Evolutionary conservation across 2,329 filamentous ascomycete genomes (phyloP).

Genomic region (Trichoderma breve): DNA sequence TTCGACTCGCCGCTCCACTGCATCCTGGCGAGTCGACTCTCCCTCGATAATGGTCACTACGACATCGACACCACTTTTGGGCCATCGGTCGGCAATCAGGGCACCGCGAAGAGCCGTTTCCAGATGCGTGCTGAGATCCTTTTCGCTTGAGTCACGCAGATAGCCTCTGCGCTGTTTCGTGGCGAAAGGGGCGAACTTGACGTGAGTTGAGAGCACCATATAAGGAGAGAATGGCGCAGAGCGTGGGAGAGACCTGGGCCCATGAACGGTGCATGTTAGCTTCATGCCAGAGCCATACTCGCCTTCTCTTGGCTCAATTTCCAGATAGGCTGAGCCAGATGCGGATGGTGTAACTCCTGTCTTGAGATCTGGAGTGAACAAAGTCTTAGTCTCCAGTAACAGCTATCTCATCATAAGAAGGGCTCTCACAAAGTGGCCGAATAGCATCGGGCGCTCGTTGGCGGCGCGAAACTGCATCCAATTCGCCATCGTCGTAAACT

Average conservation of each 20-base stretch:
- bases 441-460: slow-evolving; percentile 66
- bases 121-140: slow-evolving; percentile 85
- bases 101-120: slow-evolving; percentile 87
- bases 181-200: slow-evolving; percentile 96
- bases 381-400: slow-evolving; percentile 7
- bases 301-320: slow-evolving; percentile 53
- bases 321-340: slow-evolving; percentile 86
- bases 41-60: slow-evolving; percentile 91
- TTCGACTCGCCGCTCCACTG: slow-evolving; percentile 52
- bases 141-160: slow-evolving; percentile 78
- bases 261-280: slow-evolving; percentile 89
- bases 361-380: slow-evolving; percentile 65
- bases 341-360: slow-evolving; percentile 91
- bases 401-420: neutral
- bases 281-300: slow-evolving; percentile 69
- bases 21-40: slow-evolving; percentile 69
- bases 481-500: slow-evolving; percentile 58
- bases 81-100: slow-evolving; percentile 91
- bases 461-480: slow-evolving; percentile 44
- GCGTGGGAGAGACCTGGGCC: slow-evolving; percentile 83
- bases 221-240: slow-evolving; percentile 91
- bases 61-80: slow-evolving; percentile 97
- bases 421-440: slow-evolving; percentile 76
- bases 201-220: slow-evolving; percentile 84
- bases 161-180: slow-evolving; percentile 80